phyloP scores from a whole-genome alignment of 805 yeast genomes.

The Hanseniaspora nectarophila region DNA sequence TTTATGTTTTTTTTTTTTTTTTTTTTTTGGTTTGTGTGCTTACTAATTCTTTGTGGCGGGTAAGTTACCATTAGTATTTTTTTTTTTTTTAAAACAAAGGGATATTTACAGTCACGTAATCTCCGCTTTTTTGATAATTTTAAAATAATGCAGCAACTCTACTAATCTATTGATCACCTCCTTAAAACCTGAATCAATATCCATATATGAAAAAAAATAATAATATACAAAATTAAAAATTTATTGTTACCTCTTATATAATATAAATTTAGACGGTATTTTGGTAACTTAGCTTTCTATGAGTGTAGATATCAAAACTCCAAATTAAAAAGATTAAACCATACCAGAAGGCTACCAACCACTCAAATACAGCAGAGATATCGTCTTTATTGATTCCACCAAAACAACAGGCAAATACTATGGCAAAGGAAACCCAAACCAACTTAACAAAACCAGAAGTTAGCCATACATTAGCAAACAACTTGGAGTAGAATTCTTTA shows the following conservation, averaged over 20 bases:
- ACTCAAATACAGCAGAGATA: slow-evolving; percentile 60
- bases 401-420: slow-evolving; percentile 57
- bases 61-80: too few relatives aligned
- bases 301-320: slow-evolving; percentile 48
- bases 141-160: too few relatives aligned
- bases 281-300: slow-evolving; percentile 1
- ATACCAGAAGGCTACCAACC: slow-evolving; percentile 80
- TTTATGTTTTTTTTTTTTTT: too few relatives aligned
- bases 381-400: slow-evolving; percentile 38
- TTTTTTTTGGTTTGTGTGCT: too few relatives aligned
- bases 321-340: slow-evolving; percentile 55
- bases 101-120: too few relatives aligned
- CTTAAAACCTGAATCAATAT: too few relatives aligned
- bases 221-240: too few relatives aligned
- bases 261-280: not conserved
- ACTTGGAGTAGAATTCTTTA: slow-evolving; percentile 20
- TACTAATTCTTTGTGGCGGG: too few relatives aligned
- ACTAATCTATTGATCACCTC: too few relatives aligned
- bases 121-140: too few relatives aligned
- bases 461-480: slow-evolving; percentile 36
- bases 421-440: slow-evolving; percentile 55
- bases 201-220: not conserved
- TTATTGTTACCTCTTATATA: too few relatives aligned
- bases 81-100: too few relatives aligned
- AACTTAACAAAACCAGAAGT: slow-evolving; percentile 43